phyloP scores from a whole-genome alignment of 805 yeast species.

The Komagataella ulmi region DNA sequence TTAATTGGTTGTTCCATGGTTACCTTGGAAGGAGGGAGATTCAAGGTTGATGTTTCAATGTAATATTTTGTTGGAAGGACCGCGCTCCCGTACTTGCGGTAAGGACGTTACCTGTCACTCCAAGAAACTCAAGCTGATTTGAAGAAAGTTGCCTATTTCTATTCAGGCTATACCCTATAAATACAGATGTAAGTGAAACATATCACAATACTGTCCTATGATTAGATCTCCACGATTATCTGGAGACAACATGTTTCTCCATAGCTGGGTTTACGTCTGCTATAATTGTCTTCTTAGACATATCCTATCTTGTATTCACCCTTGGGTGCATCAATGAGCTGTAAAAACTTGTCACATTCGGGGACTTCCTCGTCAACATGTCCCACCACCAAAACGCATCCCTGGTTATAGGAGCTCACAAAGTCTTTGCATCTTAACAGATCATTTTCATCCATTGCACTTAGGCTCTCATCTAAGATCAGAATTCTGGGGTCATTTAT shows the following conservation, averaged over 20 bases:
- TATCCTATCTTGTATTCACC: constrained; percentile 17
- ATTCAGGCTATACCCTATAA: background rate
- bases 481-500: constrained; percentile 67
- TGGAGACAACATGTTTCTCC: too few species aligned
- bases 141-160: background rate
- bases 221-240: too few species aligned
- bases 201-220: too few species aligned
- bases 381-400: constrained; percentile 70
- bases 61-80: background rate
- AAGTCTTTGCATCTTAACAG: constrained; percentile 41
- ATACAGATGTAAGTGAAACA: too few species aligned
- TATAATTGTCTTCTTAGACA: background rate
- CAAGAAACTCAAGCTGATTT: too few species aligned
- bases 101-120: too few species aligned
- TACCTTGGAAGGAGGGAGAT: background rate
- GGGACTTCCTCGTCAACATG: constrained; percentile 80
- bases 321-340: constrained; percentile 18
- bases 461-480: constrained; percentile 84
- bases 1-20: background rate
- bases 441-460: constrained; percentile 68
- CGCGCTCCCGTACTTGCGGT: background rate
- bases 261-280: too few species aligned
- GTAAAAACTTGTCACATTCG: constrained; percentile 37
- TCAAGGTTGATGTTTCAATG: background rate
- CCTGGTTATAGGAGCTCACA: constrained; percentile 35